Base-by-base conservation (phyloP, 331 rosid species). In the Malus hybrid region DNA sequence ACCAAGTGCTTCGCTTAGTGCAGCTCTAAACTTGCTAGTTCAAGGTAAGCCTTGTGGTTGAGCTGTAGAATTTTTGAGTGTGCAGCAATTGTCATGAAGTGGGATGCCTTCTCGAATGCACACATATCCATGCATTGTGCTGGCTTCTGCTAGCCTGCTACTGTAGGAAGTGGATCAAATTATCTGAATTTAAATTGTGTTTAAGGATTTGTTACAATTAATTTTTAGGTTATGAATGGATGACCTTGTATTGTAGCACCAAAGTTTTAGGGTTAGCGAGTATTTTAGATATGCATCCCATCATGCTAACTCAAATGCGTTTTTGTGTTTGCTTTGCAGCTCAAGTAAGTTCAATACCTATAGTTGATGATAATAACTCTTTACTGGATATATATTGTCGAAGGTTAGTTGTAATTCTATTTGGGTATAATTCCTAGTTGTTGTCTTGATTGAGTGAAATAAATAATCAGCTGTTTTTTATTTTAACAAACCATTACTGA, bases 311-410 rank as follows among this genome's bases (percentile, higher is more conserved):
- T 61, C 70, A 67, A 31, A 52, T 65, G 24, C 34, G 16, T 66
- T 67, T 69, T 66, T 61, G 10, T 69, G 46, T 72, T 74, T 76
- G 54, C 70, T 85, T 83, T 84, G 91, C 88, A 94, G 99, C 96
- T 74, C 93, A 87, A 92, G 97, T 92, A 80, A 95, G 99, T 86
- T 89, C 99, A 59, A 82, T 95, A 83, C 99, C 99, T 24, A 84
- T 95, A 67, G 99, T 95, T 75, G 99, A 92, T 83, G 99, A 95
- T 63, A 90, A 75, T 65, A 97, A 90, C 85, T 90, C 98, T 6
- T 87, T 95, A 77, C 80, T 95, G 77, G 99, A 95, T 84, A 86
- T 95, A 82, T 95, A 95, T 88, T 90, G 97, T 81, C 96, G 99
- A 70, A 95, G 98, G 99, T 95, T 79, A 83, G 96, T 90, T 71